Evolutionary conservation across 148 eudicot genomes (phyloP), one percentile per base, ranked within the genome.

Genomic region (Camellia lanceoleosa): DNA sequence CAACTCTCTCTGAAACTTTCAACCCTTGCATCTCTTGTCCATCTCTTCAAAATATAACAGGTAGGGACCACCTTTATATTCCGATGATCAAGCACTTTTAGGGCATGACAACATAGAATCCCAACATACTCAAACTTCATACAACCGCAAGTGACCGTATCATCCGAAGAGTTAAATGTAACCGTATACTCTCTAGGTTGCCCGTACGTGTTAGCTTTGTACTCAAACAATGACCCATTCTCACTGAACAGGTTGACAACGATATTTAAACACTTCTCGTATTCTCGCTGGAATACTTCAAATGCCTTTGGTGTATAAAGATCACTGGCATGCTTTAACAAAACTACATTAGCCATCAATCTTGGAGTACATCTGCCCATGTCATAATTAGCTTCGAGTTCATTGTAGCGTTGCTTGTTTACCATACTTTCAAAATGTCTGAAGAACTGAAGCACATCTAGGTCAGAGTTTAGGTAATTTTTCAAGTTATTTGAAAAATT

Each of bases 211-310:
- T 67, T 66, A 16, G 78, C 68, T 74, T 23, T 80, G 74, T 73
- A 80, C 38, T 65, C 60, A 5, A 66, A 55, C 52, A 74, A 44
- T 23, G 68, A 74, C 9, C 68, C 78, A 54, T 66, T 74, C 54
- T 74, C 83, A 19, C 67, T 56, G 44, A 55, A 74, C 10, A 74
- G 10, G 75, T 74, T 80, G 12, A 74, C 74, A 58, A 80, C 83
- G 67, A 80, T 58, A 74, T 80, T 80, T 15, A 80, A 55, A 46
- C 78, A 65, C 52, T 74, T 80, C 62, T 80, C 83, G 23, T 74
- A 80, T 80, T 80, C 83, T 43, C 78, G 62, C 68, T 80, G 73
- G 58, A 80, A 80, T 44, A 74, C 54, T 74, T 80, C 79, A 80
- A 74, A 80, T 8, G 78, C 83, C 58, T 68, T 74, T 14, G 74